phyloP scores from a whole-genome alignment of 2,329 filamentous ascomycete species.

The Coccinonectria pachysandricola region DNA sequence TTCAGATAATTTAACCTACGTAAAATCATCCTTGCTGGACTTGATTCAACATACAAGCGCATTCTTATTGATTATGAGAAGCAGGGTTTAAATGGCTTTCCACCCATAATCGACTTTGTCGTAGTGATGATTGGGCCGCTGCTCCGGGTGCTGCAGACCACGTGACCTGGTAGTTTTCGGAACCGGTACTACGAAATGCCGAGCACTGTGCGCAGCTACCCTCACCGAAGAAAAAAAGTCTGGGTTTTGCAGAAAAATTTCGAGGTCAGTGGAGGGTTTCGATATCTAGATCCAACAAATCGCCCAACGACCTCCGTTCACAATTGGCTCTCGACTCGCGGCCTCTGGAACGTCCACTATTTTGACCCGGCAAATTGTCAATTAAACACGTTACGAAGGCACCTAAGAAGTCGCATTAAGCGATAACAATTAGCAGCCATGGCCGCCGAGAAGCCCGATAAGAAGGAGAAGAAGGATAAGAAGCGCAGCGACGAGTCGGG shows the following conservation, averaged over 20 bases:
- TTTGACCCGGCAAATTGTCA: too few species aligned
- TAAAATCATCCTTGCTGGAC: too few species aligned
- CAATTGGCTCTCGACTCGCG: too few species aligned
- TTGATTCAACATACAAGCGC: too few species aligned
- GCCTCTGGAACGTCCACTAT: too few species aligned
- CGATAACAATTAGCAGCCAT: conserved; percentile 28
- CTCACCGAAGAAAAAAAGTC: conserved; percentile 23
- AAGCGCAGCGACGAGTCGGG: conserved; percentile 46
- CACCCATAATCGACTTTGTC: conserved; percentile 15
- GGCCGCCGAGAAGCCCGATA: conserved; percentile 38
- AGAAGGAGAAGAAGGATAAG: conserved; percentile 50
- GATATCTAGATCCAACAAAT: conserved; percentile 12
- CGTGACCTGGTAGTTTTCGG: conserved; percentile 3
- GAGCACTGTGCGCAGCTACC: conserved; percentile 17
- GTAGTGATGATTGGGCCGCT: conserved; percentile 13
- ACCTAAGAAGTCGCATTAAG: too few species aligned
- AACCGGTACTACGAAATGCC: conserved; percentile 23
- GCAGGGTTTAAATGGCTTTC: too few species aligned
- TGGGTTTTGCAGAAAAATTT: conserved; percentile 21
- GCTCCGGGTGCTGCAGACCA: too few species aligned
- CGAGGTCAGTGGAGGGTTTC: conserved; percentile 16
- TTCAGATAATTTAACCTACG: too few species aligned
- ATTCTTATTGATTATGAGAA: too few species aligned
- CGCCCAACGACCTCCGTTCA: conserved; percentile 15
- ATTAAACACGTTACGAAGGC: too few species aligned